Evolutionary conservation across 345 rosid species (phyloP), one percentile per base, ranked within the genome.

Genomic region (Rubroshorea leprosula): DNA sequence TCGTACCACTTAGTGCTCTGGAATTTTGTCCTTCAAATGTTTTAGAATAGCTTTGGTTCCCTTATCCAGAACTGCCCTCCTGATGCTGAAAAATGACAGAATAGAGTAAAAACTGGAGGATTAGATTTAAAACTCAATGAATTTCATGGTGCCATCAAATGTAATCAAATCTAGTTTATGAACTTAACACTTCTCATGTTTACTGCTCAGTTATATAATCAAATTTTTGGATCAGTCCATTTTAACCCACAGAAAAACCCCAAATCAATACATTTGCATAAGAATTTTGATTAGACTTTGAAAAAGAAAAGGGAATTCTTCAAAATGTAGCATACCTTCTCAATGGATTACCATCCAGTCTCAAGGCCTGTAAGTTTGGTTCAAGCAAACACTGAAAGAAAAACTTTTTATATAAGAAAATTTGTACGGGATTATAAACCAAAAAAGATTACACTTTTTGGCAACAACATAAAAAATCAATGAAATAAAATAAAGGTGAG

Each of bases 291-390:
- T 29, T 4, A 29, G 9, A 4, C 4, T 29, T 29, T 29, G n/a
- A n/a, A 23, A 50, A 12, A 50, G 5, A 50, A 16, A 23, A 17
- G 7, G 0, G 13, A 16, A 0, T 8, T 18, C 29, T 17, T 45
- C n/a, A 20, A 35, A 12, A 56, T 35, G 23, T n/a, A 25, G 26
- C 57, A 16, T 77, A 89, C 95, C 96, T 92, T 81, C 93, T 81
- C 62, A 89, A 57, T 43, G 95, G 96, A 75, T 92, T 92, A 54
- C 96, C 96, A 27, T 86, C 87, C 6, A 91, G 90, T 64, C 93
- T 83, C 64, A 89, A 63, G 55, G 70, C 90, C 62, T 89, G 96
- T 54, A 89, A 76, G 66, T 68, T 83, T 43, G 88, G 82, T 44
- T 92, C 96, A 39, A 92, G 93, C 52, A 86, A 76, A 61, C 93